Base-by-base conservation (phyloP, 495 filamentous ascomycete species). In the Margaritispora aquatica region DNA sequence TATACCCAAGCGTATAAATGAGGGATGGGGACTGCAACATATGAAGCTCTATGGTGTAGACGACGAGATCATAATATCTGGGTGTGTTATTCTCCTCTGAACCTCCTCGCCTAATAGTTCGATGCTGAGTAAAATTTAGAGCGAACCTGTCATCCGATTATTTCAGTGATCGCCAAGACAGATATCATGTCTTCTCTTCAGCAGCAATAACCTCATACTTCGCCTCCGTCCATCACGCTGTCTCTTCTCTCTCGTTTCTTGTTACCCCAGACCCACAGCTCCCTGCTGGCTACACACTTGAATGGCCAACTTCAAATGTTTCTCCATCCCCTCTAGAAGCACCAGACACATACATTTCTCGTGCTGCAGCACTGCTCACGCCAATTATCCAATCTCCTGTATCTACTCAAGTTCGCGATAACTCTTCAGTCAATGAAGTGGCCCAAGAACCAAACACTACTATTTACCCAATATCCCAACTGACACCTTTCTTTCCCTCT, bases 11-110 rank as follows among this genome's bases (percentile, higher is more conserved):
- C 81, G 94, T 10, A 90, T 97, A 68, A 99, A 99, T 65, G 94
- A 99, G 70, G 94, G 94, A 34, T 99, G 94, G 93, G 94, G 94
- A 15, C 74, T 99, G 46, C 94, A 99, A 68, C 94, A 99, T 68
- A 99, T 99, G 90, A 99, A 99, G 78, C 80, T 99, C 0, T 99
- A 99, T 64, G 94, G 95, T 0, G 73, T 96, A 44, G 94, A 99
- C 61, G 92, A 97, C 66, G 93, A 97, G 71, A 85, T 99, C 51
- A 94, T 99, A 34, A 80, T 99, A 26, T 96, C 92, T 1, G 94
- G 94, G 84, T 89, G 78, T 36, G 76, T 50, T n/a, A n/a, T n/a
- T n/a, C n/a, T n/a, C n/a, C n/a, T n/a, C n/a, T n/a, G n/a, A n/a
- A n/a, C n/a, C n/a, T n/a, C n/a, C n/a, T n/a, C n/a, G n/a, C n/a